Base-by-base conservation (phyloP, 441 rosid species). In the Populus hybrid region DNA sequence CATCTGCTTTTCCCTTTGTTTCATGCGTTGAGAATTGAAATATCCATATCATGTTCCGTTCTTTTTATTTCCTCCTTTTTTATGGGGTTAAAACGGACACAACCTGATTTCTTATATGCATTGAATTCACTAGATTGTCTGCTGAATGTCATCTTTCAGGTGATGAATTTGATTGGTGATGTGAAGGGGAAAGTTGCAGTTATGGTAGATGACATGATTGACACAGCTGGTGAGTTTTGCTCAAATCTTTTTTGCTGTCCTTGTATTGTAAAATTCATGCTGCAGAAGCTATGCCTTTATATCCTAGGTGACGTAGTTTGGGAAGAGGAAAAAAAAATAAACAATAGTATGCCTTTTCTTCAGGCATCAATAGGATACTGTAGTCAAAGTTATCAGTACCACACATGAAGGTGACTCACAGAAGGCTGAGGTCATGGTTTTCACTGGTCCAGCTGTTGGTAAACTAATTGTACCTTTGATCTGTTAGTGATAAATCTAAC, bases 151-250 rank as follows among this genome's bases (percentile, higher is more conserved):
- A 10, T 73, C 32, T 78, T 86, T 77, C 87, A 95, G 99, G 97
- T 94, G 77, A 92, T 95, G 97, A 95, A 94, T 83, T 84, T 92
- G 86, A 94, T 93, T 1, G 98, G 99, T 70, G 98, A 94, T 86
- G 99, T 94, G 24, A 91, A 87, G 84, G 99, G 99, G 46, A 95
- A 94, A 83, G 97, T 91, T 73, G 99, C 98, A 20, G 95, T 95
- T 63, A 90, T 95, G 97, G 97, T 94, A 74, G 98, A 94, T 83
- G 97, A 95, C 87, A 95, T 95, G 99, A 95, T 95, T 79, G 98
- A 95, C 81, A 95, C 99, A 63, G 99, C 98, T 3, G 99, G 99
- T 93, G 75, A 82, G 86, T 78, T 67, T 63, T 66, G 6, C 61
- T 40, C 23, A 72, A 63, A 34, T 77, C 57, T 38, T 50, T 32